phyloP scores from a whole-genome alignment of 176 grass and related monocot species.

The Aegilops umbellulata region DNA sequence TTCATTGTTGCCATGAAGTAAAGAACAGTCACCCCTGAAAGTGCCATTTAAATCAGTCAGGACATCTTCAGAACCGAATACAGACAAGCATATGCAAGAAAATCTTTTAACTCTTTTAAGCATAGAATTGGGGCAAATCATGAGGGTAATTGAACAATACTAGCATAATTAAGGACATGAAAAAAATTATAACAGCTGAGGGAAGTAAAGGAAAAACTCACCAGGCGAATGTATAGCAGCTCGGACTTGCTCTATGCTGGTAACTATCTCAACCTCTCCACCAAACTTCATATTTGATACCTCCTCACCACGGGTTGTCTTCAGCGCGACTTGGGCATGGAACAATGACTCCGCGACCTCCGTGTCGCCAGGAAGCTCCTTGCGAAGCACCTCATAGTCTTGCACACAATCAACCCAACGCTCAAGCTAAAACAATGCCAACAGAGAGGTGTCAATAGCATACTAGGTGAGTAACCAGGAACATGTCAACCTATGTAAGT shows the following conservation, averaged over 20 bases:
- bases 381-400: conserved; percentile 71
- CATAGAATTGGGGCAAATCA: not conserved
- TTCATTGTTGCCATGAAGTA: conserved; percentile 60
- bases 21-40: conserved; percentile 51
- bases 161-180: not conserved
- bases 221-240: conserved; percentile 53
- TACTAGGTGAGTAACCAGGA: not conserved
- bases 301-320: conserved; percentile 52
- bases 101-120: not conserved
- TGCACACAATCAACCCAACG: conserved; percentile 67
- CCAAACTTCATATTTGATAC: conserved; percentile 61
- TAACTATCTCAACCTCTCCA: conserved; percentile 54
- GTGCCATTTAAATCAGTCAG: not conserved
- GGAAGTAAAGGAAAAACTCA: conserved; percentile 20
- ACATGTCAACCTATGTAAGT: not conserved
- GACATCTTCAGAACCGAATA: not conserved
- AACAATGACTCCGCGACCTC: conserved; percentile 53
- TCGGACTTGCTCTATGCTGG: conserved; percentile 58
- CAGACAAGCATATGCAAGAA: conserved; percentile 9
- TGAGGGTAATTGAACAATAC: not conserved
- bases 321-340: conserved; percentile 61
- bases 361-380: conserved; percentile 45
- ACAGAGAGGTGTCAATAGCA: conserved; percentile 28
- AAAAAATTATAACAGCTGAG: not conserved
- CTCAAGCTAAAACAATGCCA: conserved; percentile 55